Evolutionary conservation across 192 early-diverging fungal species (phyloP).

Genomic region (Allomyces macrogynus): DNA sequence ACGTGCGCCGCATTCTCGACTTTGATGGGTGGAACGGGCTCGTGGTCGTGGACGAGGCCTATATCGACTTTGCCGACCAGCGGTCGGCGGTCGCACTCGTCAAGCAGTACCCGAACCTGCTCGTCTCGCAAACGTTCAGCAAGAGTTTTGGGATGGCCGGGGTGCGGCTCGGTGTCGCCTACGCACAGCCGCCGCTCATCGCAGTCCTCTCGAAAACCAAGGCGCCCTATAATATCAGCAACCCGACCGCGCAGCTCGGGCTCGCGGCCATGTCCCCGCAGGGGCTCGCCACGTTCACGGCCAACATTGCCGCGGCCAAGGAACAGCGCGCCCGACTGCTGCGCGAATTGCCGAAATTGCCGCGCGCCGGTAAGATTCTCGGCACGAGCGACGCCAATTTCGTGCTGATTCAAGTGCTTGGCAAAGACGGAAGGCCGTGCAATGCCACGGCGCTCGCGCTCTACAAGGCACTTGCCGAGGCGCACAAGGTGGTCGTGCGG

Average conservation of each 20-base stretch:
- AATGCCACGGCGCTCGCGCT: slow-evolving; percentile 50
- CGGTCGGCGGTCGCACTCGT: slow-evolving; percentile 52
- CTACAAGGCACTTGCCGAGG: slow-evolving; percentile 71
- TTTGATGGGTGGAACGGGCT: slow-evolving; percentile 49
- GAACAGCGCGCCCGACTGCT: slow-evolving; percentile 49
- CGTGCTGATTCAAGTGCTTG: slow-evolving; percentile 64
- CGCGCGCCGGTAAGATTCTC: slow-evolving; percentile 48
- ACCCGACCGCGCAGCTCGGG: slow-evolving; percentile 60
- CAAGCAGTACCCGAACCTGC: slow-evolving; percentile 65
- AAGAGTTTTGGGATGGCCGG: slow-evolving; percentile 98
- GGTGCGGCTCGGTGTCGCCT: slow-evolving; percentile 81
- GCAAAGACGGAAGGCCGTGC: slow-evolving; percentile 28
- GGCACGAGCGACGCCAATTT: slow-evolving; percentile 93
- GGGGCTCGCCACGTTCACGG: slow-evolving; percentile 45
- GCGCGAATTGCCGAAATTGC: slow-evolving; percentile 31
- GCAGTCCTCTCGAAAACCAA: slow-evolving; percentile 88
- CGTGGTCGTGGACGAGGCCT: slow-evolving; percentile 97
- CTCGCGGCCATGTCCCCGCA: slow-evolving; percentile 49
- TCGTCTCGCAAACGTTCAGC: slow-evolving; percentile 94
- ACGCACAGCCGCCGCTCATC: slow-evolving; percentile 61
- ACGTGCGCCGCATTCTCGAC: slow-evolving; percentile 45
- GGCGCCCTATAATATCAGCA: slow-evolving; percentile 96
- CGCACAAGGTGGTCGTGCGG: slow-evolving; percentile 72
- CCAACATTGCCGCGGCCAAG: slow-evolving; percentile 33
- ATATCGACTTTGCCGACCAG: slow-evolving; percentile 70